Base-by-base conservation (phyloP, 139 green algal genomes). In the Chlorella sp. region DNA sequence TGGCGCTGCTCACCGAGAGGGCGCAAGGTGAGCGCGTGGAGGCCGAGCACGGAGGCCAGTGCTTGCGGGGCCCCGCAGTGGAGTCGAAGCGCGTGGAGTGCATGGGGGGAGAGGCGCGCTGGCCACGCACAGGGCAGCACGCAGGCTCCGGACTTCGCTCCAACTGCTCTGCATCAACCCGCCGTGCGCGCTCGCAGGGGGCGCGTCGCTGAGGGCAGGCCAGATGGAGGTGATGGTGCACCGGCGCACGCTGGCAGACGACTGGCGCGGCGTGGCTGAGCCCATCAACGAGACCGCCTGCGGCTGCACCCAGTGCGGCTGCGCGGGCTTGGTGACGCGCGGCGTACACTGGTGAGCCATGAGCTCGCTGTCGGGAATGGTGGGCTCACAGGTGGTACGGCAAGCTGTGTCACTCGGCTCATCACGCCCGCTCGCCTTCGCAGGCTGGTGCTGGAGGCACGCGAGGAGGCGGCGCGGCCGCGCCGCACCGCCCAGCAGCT, bases 201-300 rank as follows among this genome's bases (percentile, higher is more conserved):
- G 74, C 17, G 64, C 83, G 19, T 89, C 82, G 7, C 75, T 91
- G 48, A n/a, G 25, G 14, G 63, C 38, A 58, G 88, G 88, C 12
- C 58, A 83, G 53, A n/a, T 91, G 59, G 86, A 92, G 72, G 41
- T 92, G 19, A 90, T 90, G 85, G 21, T 92, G 82, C 88, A 92
- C 83, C 69, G 88, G 0, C 81, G 84, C 41, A 81, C 61, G 19
- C 53, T 90, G 51, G 43, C 72, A 63, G 90, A 93, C 42, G 91
- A 96, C 73, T 58, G 14, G 9, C 61, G 91, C 1, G 91, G 91
- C 25, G 91, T 96, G 15, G 84, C 23, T 2, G 91, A 96, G 81
- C 67, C 84, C 14, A 64, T 96, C 2, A 91, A 92, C 62, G 91
- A 95, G 80, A 95, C 88, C 1, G 67, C 83, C 53, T 93, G 89